Base-by-base conservation (phyloP, 2,329 filamentous ascomycete genomes). In the Neofusicoccum ribis region DNA sequence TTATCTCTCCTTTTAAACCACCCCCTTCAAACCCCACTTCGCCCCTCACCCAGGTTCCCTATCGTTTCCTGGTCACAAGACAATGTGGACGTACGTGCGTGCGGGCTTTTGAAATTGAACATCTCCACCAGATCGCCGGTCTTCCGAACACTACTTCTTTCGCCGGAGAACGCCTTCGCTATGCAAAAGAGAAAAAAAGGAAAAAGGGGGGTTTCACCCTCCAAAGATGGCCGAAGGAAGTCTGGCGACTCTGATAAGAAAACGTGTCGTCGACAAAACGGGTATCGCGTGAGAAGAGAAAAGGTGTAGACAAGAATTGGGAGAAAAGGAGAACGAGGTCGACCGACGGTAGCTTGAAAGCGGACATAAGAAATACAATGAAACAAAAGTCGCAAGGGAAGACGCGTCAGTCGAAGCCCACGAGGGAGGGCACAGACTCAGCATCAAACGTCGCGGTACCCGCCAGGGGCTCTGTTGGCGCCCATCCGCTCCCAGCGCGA, bases 141-240 rank as follows among this genome's bases (percentile, higher is more conserved):
- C 41, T 46, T 36, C 43, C 56, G 56, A 31, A 8, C 23, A 59
- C 56, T 17, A 15, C 37, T 41, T 5, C 12, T 23, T 47, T 23
- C 41, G 56, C 56, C 56, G 56, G 56, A 59, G 20, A 59, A 59
- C 56, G 56, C 56, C 56, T 47, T 59, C 56, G 56, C 54, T 59
- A 59, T 59, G 56, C 56, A 59, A 47, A 60, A 34, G n/a, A 27
- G 14, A 47, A 23, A 37, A 46, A 46, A 46, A n/a, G 41, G 41
- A 17, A 15, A 39, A 44, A 44, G 34, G 43, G 23, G 23, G 36
- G 15, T 5, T 31, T 31, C 27, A 1, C 23, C 54, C 54, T 15
- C 41, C 41, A 60, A 46, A 46, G 23, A 44, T 36, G 31, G 41
- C 43, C n/a, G n/a, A 44, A 44, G 15, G 31, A 60, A 47, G 43